A percentile compares a stretch with the other conserved stretches of the same genome.
Evolutionary conservation across 306 rosid species (phyloP).

Genomic region (Malus fusca): DNA sequence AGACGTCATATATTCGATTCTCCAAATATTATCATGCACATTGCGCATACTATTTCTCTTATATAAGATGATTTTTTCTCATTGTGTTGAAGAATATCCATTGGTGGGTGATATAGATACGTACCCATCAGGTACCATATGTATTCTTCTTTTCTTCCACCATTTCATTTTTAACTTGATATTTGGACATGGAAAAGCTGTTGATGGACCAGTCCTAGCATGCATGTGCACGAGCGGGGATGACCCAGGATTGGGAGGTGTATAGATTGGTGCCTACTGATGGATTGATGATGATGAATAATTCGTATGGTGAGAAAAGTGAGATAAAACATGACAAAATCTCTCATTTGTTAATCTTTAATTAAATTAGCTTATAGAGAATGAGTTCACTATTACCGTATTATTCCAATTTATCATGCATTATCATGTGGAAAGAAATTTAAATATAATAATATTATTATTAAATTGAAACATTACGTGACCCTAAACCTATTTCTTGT

Average conservation of each 20-base stretch:
- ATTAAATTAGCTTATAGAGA: no score
- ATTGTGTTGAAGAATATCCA: neutral
- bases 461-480: no score
- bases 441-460: no score
- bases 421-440: no score
- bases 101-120: constrained; percentile 12
- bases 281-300: neutral
- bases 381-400: no score
- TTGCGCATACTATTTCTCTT: neutral
- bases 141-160: neutral
- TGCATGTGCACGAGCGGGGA: constrained; percentile 71
- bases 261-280: constrained; percentile 23
- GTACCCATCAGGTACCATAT: neutral
- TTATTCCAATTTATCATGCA: no score
- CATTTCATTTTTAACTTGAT: neutral
- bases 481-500: accelerated
- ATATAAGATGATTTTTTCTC: neutral
- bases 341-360: no score
- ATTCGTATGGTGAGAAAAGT: neutral
- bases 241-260: constrained; percentile 40
- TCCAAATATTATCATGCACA: no score
- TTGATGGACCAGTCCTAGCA: constrained; percentile 49
- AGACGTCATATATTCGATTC: no score
- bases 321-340: neutral
- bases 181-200: constrained; percentile 19